Base-by-base conservation (phyloP, 495 filamentous ascomycete genomes). In the Friedmanniomyces endolithicus region DNA sequence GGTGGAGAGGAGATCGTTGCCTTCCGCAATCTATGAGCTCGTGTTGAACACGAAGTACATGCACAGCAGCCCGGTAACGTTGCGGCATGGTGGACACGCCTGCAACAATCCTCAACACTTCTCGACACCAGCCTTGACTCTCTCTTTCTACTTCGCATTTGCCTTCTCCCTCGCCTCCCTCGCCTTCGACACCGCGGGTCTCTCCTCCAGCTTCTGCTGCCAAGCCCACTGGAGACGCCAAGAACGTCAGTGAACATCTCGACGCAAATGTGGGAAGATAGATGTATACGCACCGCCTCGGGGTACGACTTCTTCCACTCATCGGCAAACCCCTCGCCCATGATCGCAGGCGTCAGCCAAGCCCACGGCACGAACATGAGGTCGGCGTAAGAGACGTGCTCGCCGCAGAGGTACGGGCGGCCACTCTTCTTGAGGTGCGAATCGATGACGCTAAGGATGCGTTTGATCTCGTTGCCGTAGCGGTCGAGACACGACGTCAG, bases 301-400 rank as follows among this genome's bases (percentile, higher is more conserved):
- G 63, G 63, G 29, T 53, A 56, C 50, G 60, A 31, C 52, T 60
- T 37, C 50, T 56, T 6, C 37, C 34, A 57, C 25, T 59, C 55
- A 24, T 56, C 37, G 9, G 39, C 27, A 44, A 56, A 54, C 22
- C 44, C 34, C 47, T 51, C 50, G 48, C 45, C 60, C 52, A 56
- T 60, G 17, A 60, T 41, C 22, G 51, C 6, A 29, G 57, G 57
- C 48, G 24, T 24, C 50, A 62, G 17, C 63, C 56, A 58, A 49
- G 63, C 50, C 61, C 61, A 65, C 23, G 63, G 50, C 35, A 65
- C 27, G 49, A 57, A 65, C 31, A 49, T 31, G 37, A 65, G 29
- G 50, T 94, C 88, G 0, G 88, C 88, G 57, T 88, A 86, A 16
- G 85, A 85, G 55, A 76, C 72, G 52, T 78, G 78, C 58, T 90